These are phyloP conservation scores for Colletotrichum tamarilloi DNA, from an alignment of 2,329 filamentous ascomycete genomes.

Conservation along the genomic window DNA sequence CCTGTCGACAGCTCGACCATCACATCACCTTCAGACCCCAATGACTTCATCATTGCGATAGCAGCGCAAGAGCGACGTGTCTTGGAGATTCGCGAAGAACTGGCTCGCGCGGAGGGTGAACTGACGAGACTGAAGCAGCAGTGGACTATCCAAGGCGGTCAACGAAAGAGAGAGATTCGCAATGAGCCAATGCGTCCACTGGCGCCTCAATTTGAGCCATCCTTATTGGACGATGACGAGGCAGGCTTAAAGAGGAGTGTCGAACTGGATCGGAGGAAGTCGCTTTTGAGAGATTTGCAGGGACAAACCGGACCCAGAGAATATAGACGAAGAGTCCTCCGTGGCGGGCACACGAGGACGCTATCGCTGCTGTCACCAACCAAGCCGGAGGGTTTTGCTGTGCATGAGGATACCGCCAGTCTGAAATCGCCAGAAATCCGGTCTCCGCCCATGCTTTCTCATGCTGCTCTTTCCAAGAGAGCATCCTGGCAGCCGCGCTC, in stretches of 20 bases:
- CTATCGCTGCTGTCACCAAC: conserved; percentile 85
- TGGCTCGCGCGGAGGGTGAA: conserved; percentile 84
- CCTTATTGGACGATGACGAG: conserved; percentile 52
- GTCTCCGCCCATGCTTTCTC: conserved; percentile 44
- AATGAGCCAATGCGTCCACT: conserved; percentile 63
- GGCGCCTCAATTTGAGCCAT: conserved; percentile 37
- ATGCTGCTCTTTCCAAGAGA: conserved; percentile 61
- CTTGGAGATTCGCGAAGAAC: conserved; percentile 89
- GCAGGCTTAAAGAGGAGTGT: conserved; percentile 51
- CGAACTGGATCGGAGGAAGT: conserved; percentile 80
- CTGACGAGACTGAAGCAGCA: conserved; percentile 82
- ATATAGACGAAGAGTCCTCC: conserved; percentile 73
- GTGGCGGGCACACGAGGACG: conserved; percentile 70
- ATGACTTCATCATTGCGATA: conserved; percentile 85
- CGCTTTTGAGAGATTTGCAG: conserved; percentile 63
- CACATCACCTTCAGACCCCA: conserved; percentile 64
- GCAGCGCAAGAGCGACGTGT: conserved; percentile 93
- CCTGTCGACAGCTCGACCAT: conserved; percentile 57
- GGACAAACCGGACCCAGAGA: conserved; percentile 56
- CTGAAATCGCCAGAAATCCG: conserved; percentile 46
- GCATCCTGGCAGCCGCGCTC: conserved; percentile 69
- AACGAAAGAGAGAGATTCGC: conserved; percentile 77
- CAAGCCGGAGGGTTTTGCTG: conserved; percentile 57
- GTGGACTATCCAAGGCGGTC: conserved; percentile 82
- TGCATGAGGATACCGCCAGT: conserved; percentile 60